Evolutionary conservation across 2,329 filamentous ascomycete species (phyloP).

Genomic region (Hyphodiscus sp.): DNA sequence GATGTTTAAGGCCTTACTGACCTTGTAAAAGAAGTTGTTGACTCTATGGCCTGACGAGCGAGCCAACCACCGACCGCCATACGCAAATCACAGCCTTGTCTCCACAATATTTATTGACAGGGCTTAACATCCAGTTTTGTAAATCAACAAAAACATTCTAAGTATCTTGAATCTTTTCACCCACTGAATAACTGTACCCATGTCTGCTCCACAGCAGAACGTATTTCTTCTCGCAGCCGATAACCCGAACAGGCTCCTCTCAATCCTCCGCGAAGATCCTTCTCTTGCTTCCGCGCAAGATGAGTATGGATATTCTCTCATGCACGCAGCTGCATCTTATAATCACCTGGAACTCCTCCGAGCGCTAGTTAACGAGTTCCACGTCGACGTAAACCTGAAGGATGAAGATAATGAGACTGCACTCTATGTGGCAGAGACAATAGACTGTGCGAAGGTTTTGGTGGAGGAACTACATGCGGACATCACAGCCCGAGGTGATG

Average conservation of each 20-base stretch:
- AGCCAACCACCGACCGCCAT: no score
- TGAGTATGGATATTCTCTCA: slow-evolving; percentile 84
- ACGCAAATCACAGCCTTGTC: no score
- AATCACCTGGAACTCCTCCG: slow-evolving; percentile 77
- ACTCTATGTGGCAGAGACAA: slow-evolving; percentile 84
- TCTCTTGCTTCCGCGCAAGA: slow-evolving; percentile 76
- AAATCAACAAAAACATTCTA: no score
- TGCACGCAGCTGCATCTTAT: slow-evolving; percentile 92
- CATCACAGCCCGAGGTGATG: slow-evolving; percentile 55
- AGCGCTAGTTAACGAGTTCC: slow-evolving; percentile 66
- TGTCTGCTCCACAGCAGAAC: slow-evolving; percentile 38
- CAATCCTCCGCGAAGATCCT: slow-evolving; percentile 67
- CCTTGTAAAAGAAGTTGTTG: no score
- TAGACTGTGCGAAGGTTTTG: slow-evolving; percentile 69
- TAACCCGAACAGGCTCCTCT: slow-evolving; percentile 65
- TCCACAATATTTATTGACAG: not conserved
- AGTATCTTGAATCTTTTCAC: no score
- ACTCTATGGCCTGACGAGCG: no score
- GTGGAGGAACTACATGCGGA: slow-evolving; percentile 79
- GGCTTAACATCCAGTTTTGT: no score
- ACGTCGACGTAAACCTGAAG: slow-evolving; percentile 70
- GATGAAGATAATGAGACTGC: slow-evolving; percentile 93
- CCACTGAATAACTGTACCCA: not conserved
- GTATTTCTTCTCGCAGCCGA: slow-evolving; percentile 76
- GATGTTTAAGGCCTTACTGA: no score